Base-by-base conservation (phyloP, 805 yeast species). In the Myxozyma lipomycoides region DNA sequence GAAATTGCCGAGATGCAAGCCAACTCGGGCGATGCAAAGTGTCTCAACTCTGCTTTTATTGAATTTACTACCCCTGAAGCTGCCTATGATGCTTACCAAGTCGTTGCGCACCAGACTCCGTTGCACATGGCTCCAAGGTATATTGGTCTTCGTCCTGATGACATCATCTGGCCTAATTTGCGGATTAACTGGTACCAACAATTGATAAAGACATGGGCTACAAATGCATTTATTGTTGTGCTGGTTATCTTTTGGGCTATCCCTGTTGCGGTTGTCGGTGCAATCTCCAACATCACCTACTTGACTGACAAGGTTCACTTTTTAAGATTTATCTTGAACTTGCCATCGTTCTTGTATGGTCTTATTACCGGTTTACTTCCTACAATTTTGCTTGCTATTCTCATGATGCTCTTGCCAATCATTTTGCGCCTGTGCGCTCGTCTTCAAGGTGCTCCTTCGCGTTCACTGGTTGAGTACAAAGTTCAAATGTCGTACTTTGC, bases 191-290 rank as follows among this genome's bases (percentile, higher is more conserved):
- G 79, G 66, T 70, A 70, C 55, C 76, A 75, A 63, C 80, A 95
- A 67, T 65, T 75, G 40, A 55, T 77, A 21, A 83, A 81, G 71
- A 75, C 73, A 51, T 49, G 77, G 22, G 70, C 77, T 47, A 91
- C 95, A 1, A 73, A 86, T 15, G 62, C 70, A 3, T 61, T 68
- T 49, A 71, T 88, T 44, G 73, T 85, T 62, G 79, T 85, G 23
- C 72, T 83, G 68, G 81, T 91, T 55, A 78, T 91, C 43, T 88
- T 89, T 70, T 91, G 98, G 98, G 83, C 95, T 39, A 82, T 91
- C 61, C 98, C 98, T 7, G 97, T 91, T 36, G 95, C 97, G n/a
- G 89, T 88, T 62, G 96, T 91, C 45, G 98, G 98, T 78, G 78
- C 81, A 61, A 83, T 93, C 58, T 91, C 98, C 22, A 93, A 91